Evolutionary conservation across 179 eudicot species (phyloP).

Genomic region (Beta lomatogona): DNA sequence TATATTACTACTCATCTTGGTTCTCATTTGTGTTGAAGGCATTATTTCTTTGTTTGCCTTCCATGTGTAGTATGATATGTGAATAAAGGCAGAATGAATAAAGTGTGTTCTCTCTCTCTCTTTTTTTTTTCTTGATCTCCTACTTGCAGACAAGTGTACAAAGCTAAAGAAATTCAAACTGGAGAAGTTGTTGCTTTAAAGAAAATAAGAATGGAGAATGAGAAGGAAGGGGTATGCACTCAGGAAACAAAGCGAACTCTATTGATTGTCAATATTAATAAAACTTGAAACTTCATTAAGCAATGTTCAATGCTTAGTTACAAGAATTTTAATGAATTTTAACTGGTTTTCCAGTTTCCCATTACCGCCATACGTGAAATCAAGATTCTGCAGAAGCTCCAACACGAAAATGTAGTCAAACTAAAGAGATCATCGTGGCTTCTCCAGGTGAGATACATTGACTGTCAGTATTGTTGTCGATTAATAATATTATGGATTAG

Average conservation of each 20-base stretch:
- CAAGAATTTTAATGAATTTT: conserved; percentile 13
- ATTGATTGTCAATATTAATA: background rate
- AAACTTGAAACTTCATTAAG: background rate
- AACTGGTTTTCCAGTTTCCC: conserved; percentile 67
- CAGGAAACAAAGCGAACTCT: background rate
- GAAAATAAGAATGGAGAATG: conserved; percentile 92
- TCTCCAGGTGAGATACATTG: conserved; percentile 64
- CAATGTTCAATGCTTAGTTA: background rate
- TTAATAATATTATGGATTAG: background rate
- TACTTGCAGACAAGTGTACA: conserved; percentile 75
- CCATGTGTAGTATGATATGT: background rate
- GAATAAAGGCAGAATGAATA: background rate
- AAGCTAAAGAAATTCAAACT: conserved; percentile 75
- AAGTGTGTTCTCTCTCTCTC: background rate
- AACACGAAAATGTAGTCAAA: conserved; percentile 90
- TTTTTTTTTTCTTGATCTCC: background rate
- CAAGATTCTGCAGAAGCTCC: conserved; percentile 92
- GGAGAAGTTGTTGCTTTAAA: conserved; percentile 95
- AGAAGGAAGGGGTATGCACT: conserved; percentile 80
- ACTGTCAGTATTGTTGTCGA: background rate
- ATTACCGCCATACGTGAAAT: conserved; percentile 95
- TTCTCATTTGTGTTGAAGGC: background rate
- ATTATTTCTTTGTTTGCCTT: background rate
- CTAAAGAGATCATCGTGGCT: conserved; percentile 82
- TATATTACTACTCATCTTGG: background rate